A percentile compares a stretch with the other conserved stretches of the same genome.
These are phyloP conservation scores for Aspergillus spinulosporus DNA, from an alignment of 2,329 filamentous ascomycete species.

Conservation along the genomic window DNA sequence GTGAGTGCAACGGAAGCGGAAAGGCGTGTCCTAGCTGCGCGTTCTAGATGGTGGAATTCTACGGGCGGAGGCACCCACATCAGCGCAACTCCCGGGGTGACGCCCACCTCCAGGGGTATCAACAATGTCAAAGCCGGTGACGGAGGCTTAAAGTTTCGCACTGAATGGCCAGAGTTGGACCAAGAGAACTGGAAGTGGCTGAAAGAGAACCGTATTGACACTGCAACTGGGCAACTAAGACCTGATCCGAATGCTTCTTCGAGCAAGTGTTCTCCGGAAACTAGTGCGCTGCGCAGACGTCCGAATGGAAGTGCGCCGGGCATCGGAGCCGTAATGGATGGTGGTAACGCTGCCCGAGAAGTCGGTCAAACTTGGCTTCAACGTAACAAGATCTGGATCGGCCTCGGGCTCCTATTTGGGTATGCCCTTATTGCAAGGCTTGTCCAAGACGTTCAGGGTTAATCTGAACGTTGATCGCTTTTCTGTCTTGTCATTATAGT, in stretches of 20 bases:
- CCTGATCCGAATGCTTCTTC: slow-evolving; percentile 54
- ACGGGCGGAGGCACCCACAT: slow-evolving; percentile 79
- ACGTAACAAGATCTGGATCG: slow-evolving; percentile 74
- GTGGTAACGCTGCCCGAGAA: slow-evolving; percentile 70
- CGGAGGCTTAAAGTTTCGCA: slow-evolving; percentile 83
- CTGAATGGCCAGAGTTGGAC: slow-evolving; percentile 88
- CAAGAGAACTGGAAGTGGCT: slow-evolving; percentile 92
- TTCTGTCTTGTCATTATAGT: not conserved
- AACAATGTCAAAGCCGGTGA: slow-evolving; percentile 83
- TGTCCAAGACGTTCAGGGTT: slow-evolving; percentile 55
- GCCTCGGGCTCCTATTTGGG: slow-evolving; percentile 68
- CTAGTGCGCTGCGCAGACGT: slow-evolving; percentile 64
- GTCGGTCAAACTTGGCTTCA: slow-evolving; percentile 80
- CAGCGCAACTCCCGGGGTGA: slow-evolving; percentile 51
- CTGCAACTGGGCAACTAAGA: slow-evolving; percentile 68
- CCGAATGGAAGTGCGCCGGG: slow-evolving; percentile 57
- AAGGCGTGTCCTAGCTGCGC: slow-evolving; percentile 72
- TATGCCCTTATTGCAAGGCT: slow-evolving; percentile 82
- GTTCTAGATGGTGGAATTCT: slow-evolving; percentile 93
- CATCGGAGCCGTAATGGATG: slow-evolving; percentile 70
- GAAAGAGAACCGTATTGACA: slow-evolving; percentile 76
- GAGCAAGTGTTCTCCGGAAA: slow-evolving; percentile 61
- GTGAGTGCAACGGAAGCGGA: slow-evolving; percentile 75
- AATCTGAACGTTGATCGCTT: slow-evolving; percentile 10
- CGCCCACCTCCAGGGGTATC: slow-evolving; percentile 66